Evolutionary conservation across 176 grass and related monocot species (phyloP), one percentile per base, ranked within the genome.

Genomic region (Stipa capillata): DNA sequence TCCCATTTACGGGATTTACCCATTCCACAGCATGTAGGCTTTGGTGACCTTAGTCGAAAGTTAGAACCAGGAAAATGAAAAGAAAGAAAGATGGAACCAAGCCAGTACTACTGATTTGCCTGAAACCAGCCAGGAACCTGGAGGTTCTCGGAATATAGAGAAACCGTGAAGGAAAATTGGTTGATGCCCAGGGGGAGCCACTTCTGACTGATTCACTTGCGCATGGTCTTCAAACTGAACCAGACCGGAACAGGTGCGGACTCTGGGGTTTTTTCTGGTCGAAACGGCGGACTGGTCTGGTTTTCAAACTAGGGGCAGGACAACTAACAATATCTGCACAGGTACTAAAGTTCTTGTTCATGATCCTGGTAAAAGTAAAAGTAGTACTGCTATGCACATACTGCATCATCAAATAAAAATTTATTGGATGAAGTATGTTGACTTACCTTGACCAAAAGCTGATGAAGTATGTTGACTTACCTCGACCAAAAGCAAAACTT

Each of bases 341-440:
- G 12, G 12, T 4, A 37, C 33, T 39, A 31, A 60, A 64, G 47
- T 25, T 60, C 44, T 72, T 39, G 35, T 35, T 64, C 23, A 49
- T 23, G 27, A 69, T 52, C 2, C 1, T 10, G 15, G 49, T 58
- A 41, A 77, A 83, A 50, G 44, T 9, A 57, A 55, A 43, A 59
- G 35, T 10, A 37, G 20, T 36, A 56, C 5, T 73, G 20, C 2
- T 16, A 76, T 51, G 48, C 39, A 65, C 45, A 74, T 62, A 63
- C 31, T 72, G 21, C 39, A 77, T 23, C 21, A 62, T 28, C 24
- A 72, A 89, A 51, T 52, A 74, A 33, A 83, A 78, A 48, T 0
- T 33, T 23, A 37, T 20, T 35, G n/a, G n/a, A n/a, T n/a, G n/a
- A n/a, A n/a, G n/a, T n/a, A n/a, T n/a, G n/a, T n/a, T n/a, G n/a